These are phyloP conservation scores for Plectosphaerella cucumerina DNA, from an alignment of 2,329 filamentous ascomycete species.

Conservation along the genomic window DNA sequence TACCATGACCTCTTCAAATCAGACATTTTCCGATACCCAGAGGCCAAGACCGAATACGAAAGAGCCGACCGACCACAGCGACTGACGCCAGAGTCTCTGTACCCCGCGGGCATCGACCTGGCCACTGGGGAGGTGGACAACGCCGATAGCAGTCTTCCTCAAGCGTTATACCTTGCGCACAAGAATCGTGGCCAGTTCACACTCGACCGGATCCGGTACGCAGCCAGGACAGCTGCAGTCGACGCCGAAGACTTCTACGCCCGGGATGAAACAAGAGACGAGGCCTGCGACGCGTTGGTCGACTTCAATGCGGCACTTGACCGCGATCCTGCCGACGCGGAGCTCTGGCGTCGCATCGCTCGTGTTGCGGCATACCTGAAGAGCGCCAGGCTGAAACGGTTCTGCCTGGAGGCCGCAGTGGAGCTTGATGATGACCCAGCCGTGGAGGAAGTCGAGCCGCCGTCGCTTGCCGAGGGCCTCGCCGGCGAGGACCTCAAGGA, in stretches of 20 bases:
- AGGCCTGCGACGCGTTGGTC: constrained; percentile 44
- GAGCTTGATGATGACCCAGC: constrained; percentile 65
- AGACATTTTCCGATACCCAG: constrained; percentile 90
- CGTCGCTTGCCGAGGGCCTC: constrained; percentile 58
- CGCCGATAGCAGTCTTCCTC: constrained; percentile 74
- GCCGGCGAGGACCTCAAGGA: constrained; percentile 59
- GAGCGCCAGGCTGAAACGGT: constrained; percentile 54
- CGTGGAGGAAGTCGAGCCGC: constrained; percentile 57
- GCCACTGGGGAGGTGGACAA: constrained; percentile 64
- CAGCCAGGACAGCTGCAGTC: constrained; percentile 25
- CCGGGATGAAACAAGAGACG: constrained; percentile 28
- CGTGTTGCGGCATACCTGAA: constrained; percentile 55
- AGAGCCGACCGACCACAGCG: constrained; percentile 57
- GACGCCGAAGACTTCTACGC: constrained; percentile 26
- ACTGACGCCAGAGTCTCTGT: constrained; percentile 40
- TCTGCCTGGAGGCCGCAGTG: constrained; percentile 62
- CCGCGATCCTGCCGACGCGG: constrained; percentile 63
- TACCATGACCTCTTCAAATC: constrained; percentile 84
- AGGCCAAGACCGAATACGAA: constrained; percentile 80
- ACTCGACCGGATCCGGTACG: constrained; percentile 67
- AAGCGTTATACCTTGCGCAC: constrained; percentile 88
- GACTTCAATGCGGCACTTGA: constrained; percentile 57
- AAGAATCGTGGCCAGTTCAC: constrained; percentile 94
- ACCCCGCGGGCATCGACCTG: constrained; percentile 47
- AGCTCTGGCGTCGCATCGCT: constrained; percentile 58